phyloP scores from a whole-genome alignment of 2,329 filamentous ascomycete genomes.

The Epichloe sp. region DNA sequence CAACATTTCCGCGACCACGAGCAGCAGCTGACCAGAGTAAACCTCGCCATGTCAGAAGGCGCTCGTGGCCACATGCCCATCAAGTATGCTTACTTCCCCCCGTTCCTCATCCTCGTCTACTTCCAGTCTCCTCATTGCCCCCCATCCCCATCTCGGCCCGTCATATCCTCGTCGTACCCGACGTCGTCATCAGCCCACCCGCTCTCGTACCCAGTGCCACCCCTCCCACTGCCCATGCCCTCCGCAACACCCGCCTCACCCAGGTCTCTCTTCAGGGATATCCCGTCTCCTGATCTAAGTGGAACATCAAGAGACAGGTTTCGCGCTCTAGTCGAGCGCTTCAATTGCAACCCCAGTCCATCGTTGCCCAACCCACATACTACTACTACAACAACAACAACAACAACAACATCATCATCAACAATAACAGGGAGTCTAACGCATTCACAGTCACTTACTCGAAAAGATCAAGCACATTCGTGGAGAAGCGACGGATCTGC shows the following conservation, averaged over 20 bases:
- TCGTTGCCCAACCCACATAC: slow-evolving; percentile 9
- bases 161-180: background rate
- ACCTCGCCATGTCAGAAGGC: slow-evolving; percentile 44
- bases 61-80: slow-evolving; percentile 40
- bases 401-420: background rate
- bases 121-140: slow-evolving; percentile 8
- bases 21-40: slow-evolving; percentile 35
- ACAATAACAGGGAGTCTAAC: slow-evolving; percentile 20
- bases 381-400: background rate
- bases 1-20: slow-evolving; percentile 50
- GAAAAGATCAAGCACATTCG: slow-evolving; percentile 38
- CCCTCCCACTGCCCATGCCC: background rate
- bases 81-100: slow-evolving; percentile 34
- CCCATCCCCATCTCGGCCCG: slow-evolving; percentile 1
- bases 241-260: background rate
- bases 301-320: slow-evolving; percentile 12
- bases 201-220: background rate
- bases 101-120: slow-evolving; percentile 20
- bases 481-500: slow-evolving; percentile 13
- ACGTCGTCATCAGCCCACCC: too few species aligned
- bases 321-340: slow-evolving; percentile 13
- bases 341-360: slow-evolving; percentile 11
- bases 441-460: slow-evolving; percentile 34
- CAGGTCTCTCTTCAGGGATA: background rate
- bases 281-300: slow-evolving; percentile 7